Conservation (phyloP, 2,329 filamentous ascomycete genomes). For the Alternaria rosae region DNA sequence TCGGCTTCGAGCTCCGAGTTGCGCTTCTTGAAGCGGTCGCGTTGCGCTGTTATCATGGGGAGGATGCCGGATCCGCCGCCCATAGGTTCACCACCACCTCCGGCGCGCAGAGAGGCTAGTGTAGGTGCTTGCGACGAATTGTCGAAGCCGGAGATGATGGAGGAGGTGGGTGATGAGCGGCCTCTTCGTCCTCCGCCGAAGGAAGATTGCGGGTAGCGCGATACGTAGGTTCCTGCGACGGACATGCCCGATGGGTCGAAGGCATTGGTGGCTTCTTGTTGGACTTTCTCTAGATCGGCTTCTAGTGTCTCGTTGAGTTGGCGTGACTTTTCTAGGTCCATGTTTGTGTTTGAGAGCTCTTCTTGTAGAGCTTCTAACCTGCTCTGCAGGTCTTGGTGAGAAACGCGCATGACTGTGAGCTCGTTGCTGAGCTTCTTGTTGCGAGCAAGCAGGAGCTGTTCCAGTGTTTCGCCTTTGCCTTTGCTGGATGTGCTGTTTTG, state of each 20-base stretch:
- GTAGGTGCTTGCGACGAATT: constrained; percentile 45
- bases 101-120: constrained; percentile 65
- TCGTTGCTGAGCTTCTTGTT: constrained; percentile 98
- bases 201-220: constrained; percentile 74
- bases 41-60: constrained; percentile 97
- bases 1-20: constrained; percentile 91
- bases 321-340: constrained; percentile 84
- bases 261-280: constrained; percentile 81
- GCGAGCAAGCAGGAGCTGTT: constrained; percentile 87
- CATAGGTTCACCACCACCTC: constrained; percentile 67
- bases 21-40: constrained; percentile 97
- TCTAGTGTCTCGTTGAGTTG: constrained; percentile 88
- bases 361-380: constrained; percentile 82
- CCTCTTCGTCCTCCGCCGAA: constrained; percentile 63
- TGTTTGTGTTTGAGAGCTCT: constrained; percentile 81
- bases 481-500: constrained; percentile 62
- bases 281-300: constrained; percentile 86
- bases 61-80: constrained; percentile 86
- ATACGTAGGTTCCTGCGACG: constrained; percentile 88
- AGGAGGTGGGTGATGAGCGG: constrained; percentile 89
- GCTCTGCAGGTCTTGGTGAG: constrained; percentile 87
- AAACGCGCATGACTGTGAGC: constrained; percentile 88
- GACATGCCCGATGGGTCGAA: constrained; percentile 88
- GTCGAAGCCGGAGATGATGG: constrained; percentile 97
- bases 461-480: constrained; percentile 78